These are phyloP conservation scores for Xylaria acuta DNA, from an alignment of 495 filamentous ascomycete genomes.

Conservation along the genomic window DNA sequence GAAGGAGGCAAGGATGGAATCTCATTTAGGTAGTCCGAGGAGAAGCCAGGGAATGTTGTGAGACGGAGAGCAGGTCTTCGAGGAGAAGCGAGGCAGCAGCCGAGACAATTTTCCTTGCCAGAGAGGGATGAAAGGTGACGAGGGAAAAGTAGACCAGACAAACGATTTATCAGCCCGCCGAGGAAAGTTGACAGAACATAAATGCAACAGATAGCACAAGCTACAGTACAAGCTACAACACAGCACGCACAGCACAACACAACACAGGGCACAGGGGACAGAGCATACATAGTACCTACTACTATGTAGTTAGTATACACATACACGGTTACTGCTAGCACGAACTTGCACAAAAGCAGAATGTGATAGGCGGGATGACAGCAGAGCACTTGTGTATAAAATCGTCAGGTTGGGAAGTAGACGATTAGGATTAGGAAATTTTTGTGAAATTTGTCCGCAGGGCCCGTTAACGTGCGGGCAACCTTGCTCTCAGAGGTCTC, in stretches of 20 bases:
- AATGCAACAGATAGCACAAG: conserved; percentile 33
- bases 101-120: not conserved
- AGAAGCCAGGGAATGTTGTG: not conserved
- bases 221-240: conserved; percentile 19
- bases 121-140: conserved; percentile 18
- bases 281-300: conserved; percentile 6
- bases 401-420: conserved; percentile 39
- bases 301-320: not conserved
- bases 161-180: conserved; percentile 29
- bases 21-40: not conserved
- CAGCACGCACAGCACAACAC: conserved; percentile 17
- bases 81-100: conserved; percentile 8
- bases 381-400: conserved; percentile 31
- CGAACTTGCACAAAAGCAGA: conserved; percentile 39
- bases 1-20: not conserved
- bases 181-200: conserved; percentile 34
- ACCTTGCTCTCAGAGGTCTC: conserved; percentile 28
- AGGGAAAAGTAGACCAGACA: conserved; percentile 16
- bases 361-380: conserved; percentile 34
- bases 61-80: not conserved
- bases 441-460: conserved; percentile 36
- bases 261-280: conserved; percentile 32
- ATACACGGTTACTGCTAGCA: not conserved
- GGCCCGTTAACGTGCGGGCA: conserved; percentile 17
- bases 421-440: conserved; percentile 32